Conservation (phyloP, 2,329 filamentous ascomycete species). For the Domatiomyces globalis region DNA sequence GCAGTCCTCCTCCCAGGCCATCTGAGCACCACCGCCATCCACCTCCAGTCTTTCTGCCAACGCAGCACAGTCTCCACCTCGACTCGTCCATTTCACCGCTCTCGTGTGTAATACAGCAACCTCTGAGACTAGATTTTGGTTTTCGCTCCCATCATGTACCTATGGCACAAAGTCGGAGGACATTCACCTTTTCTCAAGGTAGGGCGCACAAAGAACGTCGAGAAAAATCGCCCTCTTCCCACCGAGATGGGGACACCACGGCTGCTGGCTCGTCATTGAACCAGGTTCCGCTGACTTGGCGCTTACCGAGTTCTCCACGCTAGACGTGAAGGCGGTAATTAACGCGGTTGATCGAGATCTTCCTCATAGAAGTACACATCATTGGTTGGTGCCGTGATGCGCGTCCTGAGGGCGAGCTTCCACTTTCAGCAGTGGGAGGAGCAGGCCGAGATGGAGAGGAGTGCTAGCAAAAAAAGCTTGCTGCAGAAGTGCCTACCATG, state of each 20-base stretch:
- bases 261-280: conserved; percentile 18
- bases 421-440: conserved; percentile 18
- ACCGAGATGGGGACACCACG: conserved; percentile 23
- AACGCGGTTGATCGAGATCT: conserved; percentile 50
- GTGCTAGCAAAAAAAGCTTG: conserved; percentile 20
- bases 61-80: conserved; percentile 15
- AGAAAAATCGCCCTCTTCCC: conserved; percentile 65
- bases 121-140: conserved; percentile 90
- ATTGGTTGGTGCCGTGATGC: conserved; percentile 38
- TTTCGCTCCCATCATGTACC: conserved; percentile 48
- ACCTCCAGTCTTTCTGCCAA: conserved; percentile 2
- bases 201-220: conserved; percentile 86
- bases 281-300: conserved; percentile 32
- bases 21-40: not conserved
- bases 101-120: conserved; percentile 67
- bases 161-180: conserved; percentile 21
- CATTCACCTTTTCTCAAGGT: conserved; percentile 31
- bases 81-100: conserved; percentile 39
- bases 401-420: conserved; percentile 33
- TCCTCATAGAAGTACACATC: conserved; percentile 33
- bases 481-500: not conserved
- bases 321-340: conserved; percentile 47
- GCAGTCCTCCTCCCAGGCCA: not conserved
- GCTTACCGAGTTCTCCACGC: conserved; percentile 39
- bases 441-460: conserved; percentile 27